Base-by-base conservation (phyloP, 164 flowering plant genomes). In the Umbilicus rupestris region DNA sequence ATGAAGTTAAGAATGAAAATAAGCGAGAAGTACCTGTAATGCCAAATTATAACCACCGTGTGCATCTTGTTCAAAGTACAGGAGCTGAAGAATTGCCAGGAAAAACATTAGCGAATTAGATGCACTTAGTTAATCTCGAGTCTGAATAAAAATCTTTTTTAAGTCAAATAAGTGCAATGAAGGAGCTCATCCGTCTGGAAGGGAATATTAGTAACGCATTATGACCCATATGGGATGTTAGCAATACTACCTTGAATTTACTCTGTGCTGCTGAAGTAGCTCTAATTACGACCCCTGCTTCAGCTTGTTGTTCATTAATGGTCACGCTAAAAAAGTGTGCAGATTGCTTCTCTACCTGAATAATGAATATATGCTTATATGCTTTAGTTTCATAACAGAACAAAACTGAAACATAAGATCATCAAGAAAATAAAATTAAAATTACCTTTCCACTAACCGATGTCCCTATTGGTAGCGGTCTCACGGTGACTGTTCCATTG, bases 311-410 rank as follows among this genome's bases (percentile, higher is more conserved):
- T 39, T 95, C 97, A 78, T 72, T 86, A 46, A 95, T 90, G 35
- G 98, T 92, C 31, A 95, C 96, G 65, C 98, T 89, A 81, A 88
- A 95, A 71, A 92, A 95, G 75, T 95, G 99, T 52, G 99, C 97
- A 76, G 81, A 78, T 73, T 95, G 99, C 78, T 95, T 95, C 11
- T 95, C 99, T 41, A 92, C 98, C 98, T 95, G 81, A 55, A 73
- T 42, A n/a, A n/a, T n/a, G n/a, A n/a, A n/a, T n/a, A n/a, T n/a
- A n/a, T n/a, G n/a, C n/a, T n/a, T n/a, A 42, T 16, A 49, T 49
- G 42, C 20, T 8, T 1, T 33, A 28, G 17, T 26, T 37, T 68
- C 65, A 5, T 33, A 35, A 20, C 28, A 55, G 57, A 55, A 59
- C 58, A 2, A 29, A 63, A 22, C 44, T 24, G 41, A 57, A 17